Evolutionary conservation across 352 stramenopile genomes (phyloP).

Genomic region (Phytopythium aichiense): DNA sequence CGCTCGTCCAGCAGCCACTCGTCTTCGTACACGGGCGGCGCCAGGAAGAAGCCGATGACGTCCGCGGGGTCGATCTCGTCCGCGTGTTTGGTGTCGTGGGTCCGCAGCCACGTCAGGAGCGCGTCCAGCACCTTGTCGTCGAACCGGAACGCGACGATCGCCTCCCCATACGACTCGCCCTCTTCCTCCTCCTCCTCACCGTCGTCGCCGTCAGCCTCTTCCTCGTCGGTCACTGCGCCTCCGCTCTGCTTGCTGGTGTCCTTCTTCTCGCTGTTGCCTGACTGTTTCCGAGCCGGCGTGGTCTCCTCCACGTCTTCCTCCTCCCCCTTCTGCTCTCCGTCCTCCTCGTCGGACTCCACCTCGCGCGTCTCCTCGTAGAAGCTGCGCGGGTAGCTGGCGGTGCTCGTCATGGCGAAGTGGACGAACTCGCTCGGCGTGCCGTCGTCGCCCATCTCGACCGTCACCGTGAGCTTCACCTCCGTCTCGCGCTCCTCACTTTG

Average conservation of each 20-base stretch:
- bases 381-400: constrained; percentile 56
- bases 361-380: constrained; percentile 66
- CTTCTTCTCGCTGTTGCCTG: constrained; percentile 10
- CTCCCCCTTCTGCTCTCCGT: constrained; percentile 14
- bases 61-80: constrained; percentile 57
- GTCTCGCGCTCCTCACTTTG: constrained; percentile 27
- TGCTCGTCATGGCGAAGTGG: constrained; percentile 50
- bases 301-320: constrained; percentile 13
- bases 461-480: constrained; percentile 40
- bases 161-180: constrained; percentile 44
- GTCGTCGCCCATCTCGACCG: constrained; percentile 34
- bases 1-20: constrained; percentile 79
- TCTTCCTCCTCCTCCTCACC: constrained; percentile 15
- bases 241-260: constrained; percentile 9
- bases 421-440: constrained; percentile 41
- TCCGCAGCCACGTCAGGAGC: constrained; percentile 45
- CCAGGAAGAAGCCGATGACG: constrained; percentile 65
- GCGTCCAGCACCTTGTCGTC: constrained; percentile 43
- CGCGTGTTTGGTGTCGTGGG: constrained; percentile 39
- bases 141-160: constrained; percentile 54
- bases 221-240: constrained; percentile 13
- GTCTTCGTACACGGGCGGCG: constrained; percentile 63
- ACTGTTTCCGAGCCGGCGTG: not conserved
- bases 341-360: constrained; percentile 26
- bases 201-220: constrained; percentile 8